Evolutionary conservation across 2,329 filamentous ascomycete genomes (phyloP).

Genomic region (Rutstroemia sp.): DNA sequence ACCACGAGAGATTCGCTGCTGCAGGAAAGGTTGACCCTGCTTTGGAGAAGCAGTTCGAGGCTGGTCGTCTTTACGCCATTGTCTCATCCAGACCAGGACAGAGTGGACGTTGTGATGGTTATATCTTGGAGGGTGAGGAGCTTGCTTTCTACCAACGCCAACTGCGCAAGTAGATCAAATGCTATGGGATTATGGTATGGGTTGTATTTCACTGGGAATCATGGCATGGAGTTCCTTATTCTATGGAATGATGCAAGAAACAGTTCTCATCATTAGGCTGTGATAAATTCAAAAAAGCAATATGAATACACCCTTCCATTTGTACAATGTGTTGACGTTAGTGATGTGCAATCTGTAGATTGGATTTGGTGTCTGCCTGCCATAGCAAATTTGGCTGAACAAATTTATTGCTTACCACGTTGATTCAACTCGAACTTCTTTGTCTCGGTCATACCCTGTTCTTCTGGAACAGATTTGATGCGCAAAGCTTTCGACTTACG

Average conservation of each 20-base stretch:
- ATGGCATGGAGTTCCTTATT: constrained; percentile 28
- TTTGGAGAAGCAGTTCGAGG: constrained; percentile 99
- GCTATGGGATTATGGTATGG: constrained; percentile 20
- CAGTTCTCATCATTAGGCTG: constrained; percentile 17
- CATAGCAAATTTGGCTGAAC: too few species aligned
- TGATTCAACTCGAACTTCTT: too few species aligned
- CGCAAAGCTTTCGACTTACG: too few species aligned
- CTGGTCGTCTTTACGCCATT: constrained; percentile 92
- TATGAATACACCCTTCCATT: constrained; percentile 14
- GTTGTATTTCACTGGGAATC: constrained; percentile 27
- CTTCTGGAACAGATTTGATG: too few species aligned
- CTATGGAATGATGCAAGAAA: constrained; percentile 17
- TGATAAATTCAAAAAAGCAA: constrained; percentile 26
- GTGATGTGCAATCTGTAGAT: too few species aligned
- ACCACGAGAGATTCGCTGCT: constrained; percentile 74
- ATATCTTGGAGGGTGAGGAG: constrained; percentile 99
- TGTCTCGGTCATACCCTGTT: too few species aligned
- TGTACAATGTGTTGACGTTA: too few species aligned
- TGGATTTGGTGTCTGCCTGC: too few species aligned
- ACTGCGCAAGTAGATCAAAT: constrained; percentile 81
- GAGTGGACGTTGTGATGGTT: constrained; percentile 93
- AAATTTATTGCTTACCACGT: too few species aligned
- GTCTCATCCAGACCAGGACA: constrained; percentile 90
- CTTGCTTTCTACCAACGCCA: constrained; percentile 99
- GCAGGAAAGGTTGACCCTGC: constrained; percentile 87